These are phyloP conservation scores for Nissolia schottii DNA, from an alignment of 306 rosid species.

Conservation along the genomic window DNA sequence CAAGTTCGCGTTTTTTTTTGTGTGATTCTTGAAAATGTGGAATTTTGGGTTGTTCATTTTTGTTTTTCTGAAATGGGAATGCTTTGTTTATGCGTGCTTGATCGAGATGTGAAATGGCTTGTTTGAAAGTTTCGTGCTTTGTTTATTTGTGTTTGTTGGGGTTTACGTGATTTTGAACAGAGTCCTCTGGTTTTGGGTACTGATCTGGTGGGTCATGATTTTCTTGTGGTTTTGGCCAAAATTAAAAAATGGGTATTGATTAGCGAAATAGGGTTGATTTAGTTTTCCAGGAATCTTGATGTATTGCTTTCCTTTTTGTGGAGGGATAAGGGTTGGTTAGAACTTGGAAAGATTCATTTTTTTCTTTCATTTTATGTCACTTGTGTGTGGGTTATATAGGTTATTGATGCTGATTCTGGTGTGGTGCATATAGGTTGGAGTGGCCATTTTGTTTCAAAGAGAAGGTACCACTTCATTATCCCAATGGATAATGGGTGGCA, in stretches of 20 bases:
- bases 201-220: too few species aligned
- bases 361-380: too few species aligned
- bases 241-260: not conserved
- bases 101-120: not conserved
- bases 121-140: not conserved
- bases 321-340: not conserved
- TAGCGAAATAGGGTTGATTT: not conserved
- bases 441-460: constrained; percentile 69
- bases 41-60: not conserved
- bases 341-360: not conserved
- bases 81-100: not conserved
- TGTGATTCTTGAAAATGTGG: not conserved
- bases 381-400: not conserved
- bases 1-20: not conserved
- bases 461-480: constrained; percentile 77
- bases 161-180: not conserved
- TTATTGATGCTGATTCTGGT: not conserved
- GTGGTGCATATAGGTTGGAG: constrained; percentile 67
- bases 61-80: not conserved
- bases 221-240: not conserved
- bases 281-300: not conserved
- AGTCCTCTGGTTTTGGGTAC: not conserved
- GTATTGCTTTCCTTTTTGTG: not conserved
- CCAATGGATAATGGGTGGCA: constrained; percentile 66
- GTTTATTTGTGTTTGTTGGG: not conserved